Conservation (phyloP, 345 rosid species). For the Fremontodendron californicum region DNA sequence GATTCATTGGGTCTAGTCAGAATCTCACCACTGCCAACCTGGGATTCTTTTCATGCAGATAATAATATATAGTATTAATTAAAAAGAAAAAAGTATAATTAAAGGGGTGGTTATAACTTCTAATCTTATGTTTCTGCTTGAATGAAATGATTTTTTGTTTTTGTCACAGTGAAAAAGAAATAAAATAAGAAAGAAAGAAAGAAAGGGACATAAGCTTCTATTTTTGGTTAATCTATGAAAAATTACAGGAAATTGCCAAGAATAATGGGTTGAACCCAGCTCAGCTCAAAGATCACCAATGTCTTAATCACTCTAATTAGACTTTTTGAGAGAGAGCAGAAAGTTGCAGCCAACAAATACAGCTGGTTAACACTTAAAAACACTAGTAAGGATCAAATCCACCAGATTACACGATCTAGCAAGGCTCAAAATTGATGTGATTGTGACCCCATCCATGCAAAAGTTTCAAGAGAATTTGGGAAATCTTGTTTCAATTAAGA, state of each 20-base stretch:
- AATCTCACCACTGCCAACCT: constrained; percentile 59
- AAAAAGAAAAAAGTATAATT: neutral
- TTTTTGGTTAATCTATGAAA: constrained; percentile 26
- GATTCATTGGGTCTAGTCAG: constrained; percentile 54
- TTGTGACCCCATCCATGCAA: constrained; percentile 14
- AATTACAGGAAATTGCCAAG: constrained; percentile 34
- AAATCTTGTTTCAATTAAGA: constrained; percentile 5
- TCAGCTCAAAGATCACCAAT: constrained; percentile 19
- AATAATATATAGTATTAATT: neutral
- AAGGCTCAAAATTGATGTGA: constrained; percentile 28
- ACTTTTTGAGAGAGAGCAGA: constrained; percentile 23
- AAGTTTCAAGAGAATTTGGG: constrained; percentile 1
- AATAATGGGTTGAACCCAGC: constrained; percentile 42
- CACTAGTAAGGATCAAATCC: constrained; percentile 44
- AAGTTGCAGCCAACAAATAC: constrained; percentile 39
- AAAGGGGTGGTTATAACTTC: constrained; percentile 33
- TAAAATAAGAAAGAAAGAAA: too few relatives aligned
- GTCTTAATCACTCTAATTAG: constrained; percentile 54
- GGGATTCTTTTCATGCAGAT: constrained; percentile 45
- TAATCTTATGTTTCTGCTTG: constrained; percentile 22
- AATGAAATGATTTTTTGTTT: constrained; percentile 16
- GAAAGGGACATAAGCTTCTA: constrained; percentile 35
- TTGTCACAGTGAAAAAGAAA: constrained; percentile 11
- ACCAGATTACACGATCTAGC: constrained; percentile 40
- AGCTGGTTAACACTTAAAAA: constrained; percentile 63